Conservation (phyloP, 2,329 filamentous ascomycete species). For the Colletotrichum incanum region DNA sequence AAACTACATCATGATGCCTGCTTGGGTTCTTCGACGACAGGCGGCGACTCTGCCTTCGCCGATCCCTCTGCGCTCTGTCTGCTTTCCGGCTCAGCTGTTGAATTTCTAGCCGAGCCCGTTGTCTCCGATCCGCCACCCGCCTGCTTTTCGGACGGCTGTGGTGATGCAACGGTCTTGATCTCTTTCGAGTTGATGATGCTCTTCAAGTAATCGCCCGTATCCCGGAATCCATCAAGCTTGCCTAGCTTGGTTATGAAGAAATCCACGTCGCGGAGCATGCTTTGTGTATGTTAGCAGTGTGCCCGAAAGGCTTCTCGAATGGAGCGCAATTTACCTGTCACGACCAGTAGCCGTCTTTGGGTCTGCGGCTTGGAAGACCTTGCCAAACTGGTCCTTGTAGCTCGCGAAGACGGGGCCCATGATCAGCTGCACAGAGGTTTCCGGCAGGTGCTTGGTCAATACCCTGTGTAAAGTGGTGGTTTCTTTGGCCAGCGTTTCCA, state of each 20-base stretch:
- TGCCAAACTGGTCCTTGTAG: slow-evolving; percentile 85
- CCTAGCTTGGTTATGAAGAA: slow-evolving; percentile 79
- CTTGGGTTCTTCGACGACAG: slow-evolving; percentile 41
- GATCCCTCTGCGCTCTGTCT: slow-evolving; percentile 30
- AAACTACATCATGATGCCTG: slow-evolving; percentile 26
- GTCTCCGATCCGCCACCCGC: slow-evolving; percentile 34
- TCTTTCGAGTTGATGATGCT: slow-evolving; percentile 76
- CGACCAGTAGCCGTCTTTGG: slow-evolving; percentile 79
- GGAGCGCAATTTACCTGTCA: slow-evolving; percentile 72
- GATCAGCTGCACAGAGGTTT: slow-evolving; percentile 83
- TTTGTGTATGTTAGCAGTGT: slow-evolving; percentile 53
- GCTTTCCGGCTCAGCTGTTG: slow-evolving; percentile 31
- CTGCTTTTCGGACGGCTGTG: slow-evolving; percentile 37
- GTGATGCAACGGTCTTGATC: slow-evolving; percentile 50
- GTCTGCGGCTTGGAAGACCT: slow-evolving; percentile 76
- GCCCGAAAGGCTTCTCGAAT: neutral
- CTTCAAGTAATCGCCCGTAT: slow-evolving; percentile 79
- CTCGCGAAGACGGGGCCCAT: slow-evolving; percentile 88
- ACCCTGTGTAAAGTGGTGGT: slow-evolving; percentile 89
- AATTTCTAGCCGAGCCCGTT: slow-evolving; percentile 24
- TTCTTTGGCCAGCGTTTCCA: slow-evolving; percentile 90
- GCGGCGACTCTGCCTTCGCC: slow-evolving; percentile 38
- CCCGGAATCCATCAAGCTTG: slow-evolving; percentile 84
- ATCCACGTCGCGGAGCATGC: slow-evolving; percentile 83
- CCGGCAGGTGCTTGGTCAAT: slow-evolving; percentile 84